These are phyloP conservation scores for Angomonas ambiguus DNA, from an alignment of 208 protist genomes.

Conservation along the genomic window DNA sequence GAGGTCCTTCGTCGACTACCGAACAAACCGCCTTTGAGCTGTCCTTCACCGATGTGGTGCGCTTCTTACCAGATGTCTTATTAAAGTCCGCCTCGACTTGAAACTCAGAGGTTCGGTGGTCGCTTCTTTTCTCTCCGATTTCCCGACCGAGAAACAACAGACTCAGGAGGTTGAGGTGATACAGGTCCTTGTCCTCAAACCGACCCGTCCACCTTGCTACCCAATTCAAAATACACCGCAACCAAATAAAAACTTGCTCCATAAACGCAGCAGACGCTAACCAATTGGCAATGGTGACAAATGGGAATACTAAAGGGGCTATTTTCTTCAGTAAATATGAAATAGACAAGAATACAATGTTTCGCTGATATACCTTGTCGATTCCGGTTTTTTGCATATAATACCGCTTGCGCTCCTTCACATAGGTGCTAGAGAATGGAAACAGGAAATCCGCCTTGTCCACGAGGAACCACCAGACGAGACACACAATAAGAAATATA, in stretches of 20 bases:
- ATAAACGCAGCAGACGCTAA: neutral
- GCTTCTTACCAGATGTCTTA: constrained; percentile 14
- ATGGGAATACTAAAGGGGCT: neutral
- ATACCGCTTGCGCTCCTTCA: neutral
- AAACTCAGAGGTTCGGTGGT: neutral
- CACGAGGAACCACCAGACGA: neutral
- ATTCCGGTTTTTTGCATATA: constrained; percentile 2
- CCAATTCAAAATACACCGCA: neutral
- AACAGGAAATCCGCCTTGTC: constrained; percentile 4
- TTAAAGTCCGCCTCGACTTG: neutral
- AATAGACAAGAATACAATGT: neutral
- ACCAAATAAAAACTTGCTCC: neutral
- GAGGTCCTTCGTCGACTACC: constrained; percentile 31
- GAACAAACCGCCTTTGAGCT: constrained; percentile 20
- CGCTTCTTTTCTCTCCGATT: neutral
- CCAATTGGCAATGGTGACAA: neutral
- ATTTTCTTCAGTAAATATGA: neutral
- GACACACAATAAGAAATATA: neutral
- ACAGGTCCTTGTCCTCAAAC: neutral
- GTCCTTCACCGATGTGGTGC: constrained; percentile 2
- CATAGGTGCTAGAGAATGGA: neutral
- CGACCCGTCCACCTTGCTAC: neutral
- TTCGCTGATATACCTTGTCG: neutral
- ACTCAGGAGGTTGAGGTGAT: neutral
- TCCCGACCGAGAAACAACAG: neutral